Conservation (phyloP, 441 rosid species). For the Adansonia madagascariensis region DNA sequence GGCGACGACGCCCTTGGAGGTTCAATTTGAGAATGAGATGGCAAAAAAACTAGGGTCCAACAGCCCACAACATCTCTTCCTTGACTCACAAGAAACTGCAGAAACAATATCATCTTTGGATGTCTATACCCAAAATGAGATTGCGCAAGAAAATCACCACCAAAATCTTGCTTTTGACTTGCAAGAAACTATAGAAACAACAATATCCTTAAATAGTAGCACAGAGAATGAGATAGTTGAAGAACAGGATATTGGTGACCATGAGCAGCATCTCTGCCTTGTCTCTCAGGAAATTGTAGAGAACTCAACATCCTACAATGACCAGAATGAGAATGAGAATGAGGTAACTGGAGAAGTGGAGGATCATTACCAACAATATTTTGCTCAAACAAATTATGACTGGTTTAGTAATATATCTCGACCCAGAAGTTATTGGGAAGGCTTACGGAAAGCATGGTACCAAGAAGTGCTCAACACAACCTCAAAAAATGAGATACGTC, state of each 20-base stretch:
- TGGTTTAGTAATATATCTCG: conserved; percentile 76
- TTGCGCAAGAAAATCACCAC: conserved; percentile 25
- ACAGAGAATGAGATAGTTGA: conserved; percentile 39
- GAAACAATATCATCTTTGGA: conserved; percentile 36
- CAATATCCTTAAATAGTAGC: conserved; percentile 37
- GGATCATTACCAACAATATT: conserved; percentile 33
- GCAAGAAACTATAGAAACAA: conserved; percentile 19
- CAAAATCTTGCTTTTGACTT: conserved; percentile 18
- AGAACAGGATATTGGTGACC: conserved; percentile 23
- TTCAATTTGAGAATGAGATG: conserved; percentile 35
- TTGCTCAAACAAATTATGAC: conserved; percentile 42
- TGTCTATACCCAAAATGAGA: conserved; percentile 41
- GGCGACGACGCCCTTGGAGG: not conserved
- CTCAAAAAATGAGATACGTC: conserved; percentile 58
- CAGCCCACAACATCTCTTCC: not conserved
- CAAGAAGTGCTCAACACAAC: conserved; percentile 56
- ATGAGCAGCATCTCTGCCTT: conserved; percentile 10
- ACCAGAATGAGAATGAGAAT: conserved; percentile 51
- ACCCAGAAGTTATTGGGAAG: conserved; percentile 93
- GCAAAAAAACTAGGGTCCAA: conserved; percentile 25
- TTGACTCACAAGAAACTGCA: conserved; percentile 27
- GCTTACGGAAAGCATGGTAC: conserved; percentile 69
- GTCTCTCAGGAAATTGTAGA: conserved; percentile 31
- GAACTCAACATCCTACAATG: conserved; percentile 25
- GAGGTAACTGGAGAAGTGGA: conserved; percentile 46